Evolutionary conservation across 73 alveolate species (phyloP).

Genomic region (Paraurostyla sp.): DNA sequence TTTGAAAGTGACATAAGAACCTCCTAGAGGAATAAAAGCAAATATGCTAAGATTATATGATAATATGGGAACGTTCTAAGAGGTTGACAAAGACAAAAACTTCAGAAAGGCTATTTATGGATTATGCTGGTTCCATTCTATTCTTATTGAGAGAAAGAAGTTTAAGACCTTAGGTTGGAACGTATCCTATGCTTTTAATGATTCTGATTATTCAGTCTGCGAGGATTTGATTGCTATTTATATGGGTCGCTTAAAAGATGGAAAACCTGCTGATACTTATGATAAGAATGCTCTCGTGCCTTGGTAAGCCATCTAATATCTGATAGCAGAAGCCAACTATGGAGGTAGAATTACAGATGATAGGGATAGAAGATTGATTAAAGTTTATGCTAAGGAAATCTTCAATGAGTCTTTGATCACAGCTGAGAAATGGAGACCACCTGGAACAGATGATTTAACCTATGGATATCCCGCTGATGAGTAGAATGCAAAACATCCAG

Average conservation of each 20-base stretch:
- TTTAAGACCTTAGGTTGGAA: slow-evolving; percentile 99
- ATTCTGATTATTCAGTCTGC: slow-evolving; percentile 99
- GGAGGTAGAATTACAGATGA: slow-evolving; percentile 99
- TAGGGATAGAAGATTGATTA: slow-evolving; percentile 95
- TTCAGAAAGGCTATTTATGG: slow-evolving; percentile 85
- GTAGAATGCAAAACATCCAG: slow-evolving; percentile 66
- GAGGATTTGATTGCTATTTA: slow-evolving; percentile 98
- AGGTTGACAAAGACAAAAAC: slow-evolving; percentile 64
- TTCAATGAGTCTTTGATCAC: slow-evolving; percentile 68
- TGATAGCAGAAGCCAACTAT: slow-evolving; percentile 98
- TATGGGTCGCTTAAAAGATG: slow-evolving; percentile 91
- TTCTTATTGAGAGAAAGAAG: slow-evolving; percentile 97
- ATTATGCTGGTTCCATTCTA: slow-evolving; percentile 98
- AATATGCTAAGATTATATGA: slow-evolving; percentile 98
- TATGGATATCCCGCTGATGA: slow-evolving; percentile 79
- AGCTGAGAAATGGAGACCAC: slow-evolving; percentile 77
- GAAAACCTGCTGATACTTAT: slow-evolving; percentile 78
- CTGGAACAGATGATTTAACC: slow-evolving; percentile 67
- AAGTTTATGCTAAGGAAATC: slow-evolving; percentile 79
- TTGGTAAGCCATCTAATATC: slow-evolving; percentile 99
- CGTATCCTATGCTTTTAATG: slow-evolving; percentile 99
- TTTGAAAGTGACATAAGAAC: slow-evolving; percentile 99
- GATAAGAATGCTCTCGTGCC: slow-evolving; percentile 85
- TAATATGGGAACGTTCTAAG: slow-evolving; percentile 93
- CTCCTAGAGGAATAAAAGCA: slow-evolving; percentile 99